A percentile compares a stretch with the other conserved stretches of the same genome.
Conservation (phyloP, 805 yeast species). For the Candida maesae region DNA sequence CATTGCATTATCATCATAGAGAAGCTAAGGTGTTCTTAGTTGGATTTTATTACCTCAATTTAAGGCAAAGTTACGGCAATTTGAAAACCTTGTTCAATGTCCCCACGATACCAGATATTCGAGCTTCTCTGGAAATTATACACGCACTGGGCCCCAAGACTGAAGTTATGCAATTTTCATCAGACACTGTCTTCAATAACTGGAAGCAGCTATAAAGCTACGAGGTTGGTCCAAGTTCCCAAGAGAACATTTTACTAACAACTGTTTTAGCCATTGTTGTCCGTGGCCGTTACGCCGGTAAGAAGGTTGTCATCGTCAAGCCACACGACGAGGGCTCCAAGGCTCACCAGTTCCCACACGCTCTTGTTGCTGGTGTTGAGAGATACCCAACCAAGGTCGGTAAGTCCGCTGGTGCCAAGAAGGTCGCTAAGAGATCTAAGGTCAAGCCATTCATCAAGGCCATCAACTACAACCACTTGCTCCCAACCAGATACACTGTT, state of each 20-base stretch:
- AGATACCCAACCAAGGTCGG: constrained; percentile 96
- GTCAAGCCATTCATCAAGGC: constrained; percentile 99
- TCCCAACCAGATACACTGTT: constrained; percentile 99
- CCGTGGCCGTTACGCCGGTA: constrained; percentile 99
- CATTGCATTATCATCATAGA: too few species aligned
- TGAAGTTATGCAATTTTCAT: too few species aligned
- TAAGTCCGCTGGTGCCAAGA: constrained; percentile 93
- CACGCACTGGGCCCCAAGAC: too few species aligned
- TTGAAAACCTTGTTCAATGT: too few species aligned
- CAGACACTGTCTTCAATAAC: too few species aligned
- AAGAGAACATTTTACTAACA: constrained; percentile 2
- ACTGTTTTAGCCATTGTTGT: constrained; percentile 71
- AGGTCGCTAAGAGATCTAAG: constrained; percentile 94
- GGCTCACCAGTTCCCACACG: constrained; percentile 98
- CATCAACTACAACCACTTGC: constrained; percentile 98
- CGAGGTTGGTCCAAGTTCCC: too few species aligned
- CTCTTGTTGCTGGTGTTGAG: constrained; percentile 99
- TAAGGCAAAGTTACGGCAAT: too few species aligned
- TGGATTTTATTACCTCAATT: too few species aligned
- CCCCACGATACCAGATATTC: too few species aligned
- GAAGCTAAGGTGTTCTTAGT: too few species aligned
- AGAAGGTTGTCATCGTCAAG: constrained; percentile 98
- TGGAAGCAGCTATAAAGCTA: too few species aligned
- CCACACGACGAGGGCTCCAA: constrained; percentile 99
- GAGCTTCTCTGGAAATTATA: too few species aligned